Evolutionary conservation across 1,284 basidiomycete genomes (phyloP), one percentile per base, ranked within the genome.

Genomic region (Xerocomus nothofagi): DNA sequence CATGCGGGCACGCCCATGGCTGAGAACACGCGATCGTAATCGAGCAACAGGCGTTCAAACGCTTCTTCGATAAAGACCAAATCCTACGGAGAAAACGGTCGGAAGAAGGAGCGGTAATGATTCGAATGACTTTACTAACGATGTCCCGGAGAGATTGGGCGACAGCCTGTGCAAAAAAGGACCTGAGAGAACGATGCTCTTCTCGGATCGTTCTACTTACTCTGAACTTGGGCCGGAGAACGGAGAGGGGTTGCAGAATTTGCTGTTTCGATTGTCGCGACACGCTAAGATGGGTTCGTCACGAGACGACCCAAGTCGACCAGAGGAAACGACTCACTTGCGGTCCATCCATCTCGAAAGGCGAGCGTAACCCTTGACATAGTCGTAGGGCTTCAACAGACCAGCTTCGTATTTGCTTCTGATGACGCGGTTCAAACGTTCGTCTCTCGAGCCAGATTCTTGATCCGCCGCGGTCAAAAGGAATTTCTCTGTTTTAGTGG

Each of bases 1-100:
- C 96, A 99, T 0, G 93, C 93, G 0, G 97, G 97, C 9, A 98
- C 93, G 37, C 93, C 94, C 84, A 98, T 96, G 0, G 91, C 90
- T 10, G 89, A 91, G 69, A 98, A 95, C 0, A 96, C 91, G 31
- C 95, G 86, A 65, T 98, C 95, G 65, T 98, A 98, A 65, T 98
- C 94, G 17, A 98, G 81, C 52, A 99, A 77, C 50, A 98, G 77
- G 1, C 96, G 86, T 67, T 99, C 96, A 63, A 98, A 98, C 0
- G 92, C 94, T 72, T 98, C 96, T 70, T 97, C 94, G 59, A 97
- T 93, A 67, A 97, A 97, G 15, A 98, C 91, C n/a, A 98, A 79
- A 67, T 99, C 96, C 80, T 89, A 54, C 7, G 27, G 29, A 20
- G 32, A 45, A 37, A 44, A 31, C 15, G 33, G 31, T 46, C 20